A percentile compares a stretch with the other conserved stretches of the same genome.
Evolutionary conservation across 2,329 filamentous ascomycete genomes (phyloP).

Genomic region (Botrytis cinerea): DNA sequence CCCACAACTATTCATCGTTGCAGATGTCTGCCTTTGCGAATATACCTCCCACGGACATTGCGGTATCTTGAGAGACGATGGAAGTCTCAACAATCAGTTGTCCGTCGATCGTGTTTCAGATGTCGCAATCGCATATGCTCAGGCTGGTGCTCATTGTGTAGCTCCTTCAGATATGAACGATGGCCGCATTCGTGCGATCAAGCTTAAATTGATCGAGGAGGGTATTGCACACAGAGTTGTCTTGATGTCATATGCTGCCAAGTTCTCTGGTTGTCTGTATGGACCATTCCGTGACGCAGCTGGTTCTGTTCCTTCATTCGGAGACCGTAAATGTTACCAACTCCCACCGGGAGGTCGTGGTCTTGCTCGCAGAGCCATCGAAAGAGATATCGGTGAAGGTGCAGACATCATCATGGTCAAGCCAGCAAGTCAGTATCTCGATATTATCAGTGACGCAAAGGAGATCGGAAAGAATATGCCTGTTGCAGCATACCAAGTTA

Average conservation of each 20-base stretch:
- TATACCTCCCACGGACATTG: constrained; percentile 98
- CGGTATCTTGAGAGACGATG: constrained; percentile 91
- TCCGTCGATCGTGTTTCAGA: constrained; percentile 94
- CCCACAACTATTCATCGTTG: constrained; percentile 85
- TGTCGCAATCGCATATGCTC: constrained; percentile 97
- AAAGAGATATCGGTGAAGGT: constrained; percentile 86
- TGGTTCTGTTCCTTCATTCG: constrained; percentile 86
- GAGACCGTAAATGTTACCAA: constrained; percentile 96
- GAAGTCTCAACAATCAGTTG: constrained; percentile 86
- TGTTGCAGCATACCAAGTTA: constrained; percentile 94
- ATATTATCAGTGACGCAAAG: constrained; percentile 97
- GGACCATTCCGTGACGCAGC: constrained; percentile 97
- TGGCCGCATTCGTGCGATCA: constrained; percentile 94
- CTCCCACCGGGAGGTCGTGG: constrained; percentile 89
- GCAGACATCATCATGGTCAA: constrained; percentile 99
- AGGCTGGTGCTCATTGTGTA: constrained; percentile 93
- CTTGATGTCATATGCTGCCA: constrained; percentile 97
- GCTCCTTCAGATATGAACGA: constrained; percentile 99
- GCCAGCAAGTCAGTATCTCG: constrained; percentile 90
- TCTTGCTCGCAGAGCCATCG: constrained; percentile 85
- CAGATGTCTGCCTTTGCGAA: constrained; percentile 96
- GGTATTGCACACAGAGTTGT: constrained; percentile 89
- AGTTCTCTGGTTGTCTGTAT: constrained; percentile 95
- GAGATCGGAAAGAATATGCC: constrained; percentile 90
- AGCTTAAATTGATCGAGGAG: constrained; percentile 94